These are phyloP conservation scores for Tuber brumale DNA, from an alignment of 495 filamentous ascomycete species.

Conservation along the genomic window DNA sequence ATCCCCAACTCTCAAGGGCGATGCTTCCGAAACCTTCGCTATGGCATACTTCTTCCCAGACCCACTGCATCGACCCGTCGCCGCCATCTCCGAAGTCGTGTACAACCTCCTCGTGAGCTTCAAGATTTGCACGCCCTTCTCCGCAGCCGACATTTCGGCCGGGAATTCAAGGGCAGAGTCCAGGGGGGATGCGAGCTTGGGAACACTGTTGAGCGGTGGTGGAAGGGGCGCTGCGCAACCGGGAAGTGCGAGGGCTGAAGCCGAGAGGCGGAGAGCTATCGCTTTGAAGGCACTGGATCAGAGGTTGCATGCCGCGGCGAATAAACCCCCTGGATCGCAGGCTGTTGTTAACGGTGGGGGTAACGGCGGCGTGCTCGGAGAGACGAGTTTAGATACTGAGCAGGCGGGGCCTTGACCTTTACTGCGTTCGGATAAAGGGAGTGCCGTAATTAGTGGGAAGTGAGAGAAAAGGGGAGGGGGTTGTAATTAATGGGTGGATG, in stretches of 20 bases:
- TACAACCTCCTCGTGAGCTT: slow-evolving; percentile 67
- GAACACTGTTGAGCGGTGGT: slow-evolving; percentile 51
- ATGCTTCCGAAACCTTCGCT: slow-evolving; percentile 85
- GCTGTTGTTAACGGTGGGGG: slow-evolving; percentile 57
- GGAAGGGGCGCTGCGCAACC: slow-evolving; percentile 38
- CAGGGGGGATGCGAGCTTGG: slow-evolving; percentile 61
- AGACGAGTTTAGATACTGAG: slow-evolving; percentile 18
- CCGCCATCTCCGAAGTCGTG: slow-evolving; percentile 63
- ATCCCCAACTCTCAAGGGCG: slow-evolving; percentile 61
- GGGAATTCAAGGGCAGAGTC: slow-evolving; percentile 62
- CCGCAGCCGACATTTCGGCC: slow-evolving; percentile 71
- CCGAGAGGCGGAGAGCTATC: slow-evolving; percentile 79
- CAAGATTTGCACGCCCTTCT: slow-evolving; percentile 78
- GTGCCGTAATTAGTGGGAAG: neutral
- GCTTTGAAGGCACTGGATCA: slow-evolving; percentile 90
- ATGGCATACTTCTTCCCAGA: slow-evolving; percentile 88
- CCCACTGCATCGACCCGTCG: slow-evolving; percentile 67
- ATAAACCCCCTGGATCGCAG: slow-evolving; percentile 64
- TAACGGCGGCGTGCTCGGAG: slow-evolving; percentile 10
- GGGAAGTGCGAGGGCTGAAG: slow-evolving; percentile 69
- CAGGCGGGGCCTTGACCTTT: slow-evolving; percentile 11
- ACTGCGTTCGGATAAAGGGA: slow-evolving; percentile 2
- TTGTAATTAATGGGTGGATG: slow-evolving; percentile 13
- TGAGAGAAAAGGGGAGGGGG: neutral
- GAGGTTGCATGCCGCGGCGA: slow-evolving; percentile 74